These are phyloP conservation scores for Colletotrichum truncatum DNA, from an alignment of 2,329 filamentous ascomycete species.

Conservation along the genomic window DNA sequence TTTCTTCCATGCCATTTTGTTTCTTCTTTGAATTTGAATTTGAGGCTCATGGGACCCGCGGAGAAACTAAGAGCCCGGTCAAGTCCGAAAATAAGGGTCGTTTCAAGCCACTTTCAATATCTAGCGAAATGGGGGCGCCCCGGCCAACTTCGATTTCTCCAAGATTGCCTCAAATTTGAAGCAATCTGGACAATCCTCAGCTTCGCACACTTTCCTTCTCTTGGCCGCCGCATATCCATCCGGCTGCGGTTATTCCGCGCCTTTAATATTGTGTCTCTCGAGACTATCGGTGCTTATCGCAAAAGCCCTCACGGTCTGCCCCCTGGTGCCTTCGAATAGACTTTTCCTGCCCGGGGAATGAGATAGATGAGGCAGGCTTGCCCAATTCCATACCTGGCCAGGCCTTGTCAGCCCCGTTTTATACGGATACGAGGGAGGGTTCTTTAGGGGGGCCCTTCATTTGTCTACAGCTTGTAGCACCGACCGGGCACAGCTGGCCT, in stretches of 20 bases:
- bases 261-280: not conserved
- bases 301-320: not conserved
- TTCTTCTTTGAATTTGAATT: not conserved
- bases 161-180: conserved; percentile 23
- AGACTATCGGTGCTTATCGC: not conserved
- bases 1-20: not conserved
- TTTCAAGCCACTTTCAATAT: conserved; percentile 25
- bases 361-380: not conserved
- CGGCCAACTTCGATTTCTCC: conserved; percentile 10
- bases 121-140: conserved; percentile 7
- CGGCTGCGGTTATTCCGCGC: conserved; percentile 2
- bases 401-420: conserved; percentile 25
- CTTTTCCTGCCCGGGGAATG: not conserved
- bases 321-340: conserved; percentile 10
- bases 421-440: conserved; percentile 25
- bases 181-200: not conserved
- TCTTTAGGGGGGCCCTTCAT: conserved; percentile 19
- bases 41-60: conserved; percentile 15
- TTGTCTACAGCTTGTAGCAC: conserved; percentile 4
- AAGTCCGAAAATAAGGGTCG: conserved; percentile 28
- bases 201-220: not conserved
- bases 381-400: not conserved
- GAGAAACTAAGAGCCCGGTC: conserved; percentile 25
- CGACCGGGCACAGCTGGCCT: not conserved
- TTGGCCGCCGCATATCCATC: not conserved